Conservation (phyloP, 164 flowering plant genomes). For the Vitis amurensis region DNA sequence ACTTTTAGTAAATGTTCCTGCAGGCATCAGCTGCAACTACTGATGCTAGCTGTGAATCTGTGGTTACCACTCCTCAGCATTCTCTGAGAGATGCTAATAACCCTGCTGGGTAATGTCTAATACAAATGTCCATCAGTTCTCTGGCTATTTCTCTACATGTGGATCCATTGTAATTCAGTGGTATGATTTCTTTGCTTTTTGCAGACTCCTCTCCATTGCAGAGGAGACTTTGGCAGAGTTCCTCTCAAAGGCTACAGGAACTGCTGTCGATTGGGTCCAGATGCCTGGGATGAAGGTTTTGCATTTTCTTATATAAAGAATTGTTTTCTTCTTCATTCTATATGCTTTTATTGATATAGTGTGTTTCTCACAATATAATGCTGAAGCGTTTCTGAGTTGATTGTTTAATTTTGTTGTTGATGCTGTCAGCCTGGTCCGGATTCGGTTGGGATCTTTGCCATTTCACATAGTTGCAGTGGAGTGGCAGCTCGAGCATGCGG, state of each 20-base stretch:
- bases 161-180: not conserved
- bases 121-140: not conserved
- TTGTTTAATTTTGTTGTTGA: conserved; percentile 7
- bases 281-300: conserved; percentile 93
- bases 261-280: conserved; percentile 94
- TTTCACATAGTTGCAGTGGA: conserved; percentile 77
- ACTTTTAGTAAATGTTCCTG: conserved; percentile 6
- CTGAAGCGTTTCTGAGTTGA: not conserved
- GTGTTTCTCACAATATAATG: not conserved
- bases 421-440: conserved; percentile 84
- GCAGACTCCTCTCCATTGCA: conserved; percentile 75
- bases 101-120: conserved; percentile 67
- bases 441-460: conserved; percentile 83
- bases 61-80: conserved; percentile 72
- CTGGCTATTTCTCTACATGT: no score
- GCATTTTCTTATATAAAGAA: not conserved
- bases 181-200: conserved; percentile 6
- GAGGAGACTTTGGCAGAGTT: conserved; percentile 90
- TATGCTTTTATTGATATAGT: not conserved
- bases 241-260: conserved; percentile 91
- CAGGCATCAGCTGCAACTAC: conserved; percentile 50
- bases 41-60: conserved; percentile 76
- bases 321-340: not conserved
- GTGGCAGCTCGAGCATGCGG: conserved; percentile 94
- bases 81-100: conserved; percentile 63